Evolutionary conservation across 2,329 filamentous ascomycete species (phyloP).

Genomic region (Exophiala oligosperma): DNA sequence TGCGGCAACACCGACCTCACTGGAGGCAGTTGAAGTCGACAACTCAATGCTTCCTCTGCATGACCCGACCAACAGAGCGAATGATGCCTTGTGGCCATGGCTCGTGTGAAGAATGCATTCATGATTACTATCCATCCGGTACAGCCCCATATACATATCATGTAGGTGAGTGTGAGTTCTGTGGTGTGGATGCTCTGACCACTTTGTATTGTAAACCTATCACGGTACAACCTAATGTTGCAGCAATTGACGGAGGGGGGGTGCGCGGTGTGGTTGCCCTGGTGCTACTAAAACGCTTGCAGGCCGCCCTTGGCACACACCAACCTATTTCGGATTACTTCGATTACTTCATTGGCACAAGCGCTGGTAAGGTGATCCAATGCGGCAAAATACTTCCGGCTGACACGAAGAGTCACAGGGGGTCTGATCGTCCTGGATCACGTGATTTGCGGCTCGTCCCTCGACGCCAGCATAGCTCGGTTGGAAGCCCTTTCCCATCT

Average conservation of each 20-base stretch:
- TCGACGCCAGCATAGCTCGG: conserved; percentile 5
- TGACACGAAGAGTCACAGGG: not conserved
- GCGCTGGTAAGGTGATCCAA: not conserved
- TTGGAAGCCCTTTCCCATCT: not conserved
- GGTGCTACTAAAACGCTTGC: conserved; percentile 2
- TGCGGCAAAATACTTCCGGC: not conserved
- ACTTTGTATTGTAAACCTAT: conserved; percentile 22
- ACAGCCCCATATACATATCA: conserved; percentile 2
- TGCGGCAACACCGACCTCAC: conserved; percentile 2
- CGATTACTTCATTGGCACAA: conserved; percentile 6
- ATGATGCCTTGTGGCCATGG: conserved; percentile 4
- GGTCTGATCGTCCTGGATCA: conserved; percentile 9
- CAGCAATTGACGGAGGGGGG: conserved; percentile 32
- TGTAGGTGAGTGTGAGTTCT: conserved; percentile 4
- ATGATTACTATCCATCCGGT: conserved; percentile 2
- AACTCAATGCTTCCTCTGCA: conserved; percentile 2
- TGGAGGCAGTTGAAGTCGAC: conserved; percentile 2
- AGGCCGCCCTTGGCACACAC: conserved; percentile 3
- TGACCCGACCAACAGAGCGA: conserved; percentile 4
- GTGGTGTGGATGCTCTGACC: not conserved
- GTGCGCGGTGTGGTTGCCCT: conserved; percentile 29
- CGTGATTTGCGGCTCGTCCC: conserved; percentile 3
- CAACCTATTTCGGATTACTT: not conserved
- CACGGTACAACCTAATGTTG: conserved; percentile 29
- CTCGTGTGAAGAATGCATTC: conserved; percentile 11